phyloP scores from a whole-genome alignment of 140 eudicot species.

The Cichorium intybus region DNA sequence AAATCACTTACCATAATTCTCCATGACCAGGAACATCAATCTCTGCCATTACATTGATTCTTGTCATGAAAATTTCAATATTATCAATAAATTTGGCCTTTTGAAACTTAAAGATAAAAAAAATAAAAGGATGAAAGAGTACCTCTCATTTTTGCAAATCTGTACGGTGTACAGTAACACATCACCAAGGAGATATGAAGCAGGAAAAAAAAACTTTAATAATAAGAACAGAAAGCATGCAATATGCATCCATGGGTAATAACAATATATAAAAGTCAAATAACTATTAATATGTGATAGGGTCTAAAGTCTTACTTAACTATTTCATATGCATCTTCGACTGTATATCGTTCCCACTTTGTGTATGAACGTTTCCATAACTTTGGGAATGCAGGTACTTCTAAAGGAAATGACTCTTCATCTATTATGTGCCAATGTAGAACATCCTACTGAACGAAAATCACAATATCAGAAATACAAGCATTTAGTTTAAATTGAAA shows the following conservation, averaged over 20 bases:
- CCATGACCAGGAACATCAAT: no score
- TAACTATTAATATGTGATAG: not conserved
- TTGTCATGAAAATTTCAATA: no score
- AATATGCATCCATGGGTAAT: no score
- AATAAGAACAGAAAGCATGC: not conserved
- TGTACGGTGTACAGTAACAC: no score
- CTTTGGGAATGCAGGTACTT: conserved; percentile 81
- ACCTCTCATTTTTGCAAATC: no score
- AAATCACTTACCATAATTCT: no score
- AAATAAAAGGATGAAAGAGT: no score
- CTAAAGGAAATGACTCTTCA: conserved; percentile 91
- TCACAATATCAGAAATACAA: conserved; percentile 30
- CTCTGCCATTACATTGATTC: no score
- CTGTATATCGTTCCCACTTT: conserved; percentile 93
- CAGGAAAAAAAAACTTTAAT: conserved; percentile 32
- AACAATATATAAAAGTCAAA: no score
- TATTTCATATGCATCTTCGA: conserved; percentile 84
- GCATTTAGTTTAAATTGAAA: conserved; percentile 18
- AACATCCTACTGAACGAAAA: conserved; percentile 87
- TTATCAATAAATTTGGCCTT: no score
- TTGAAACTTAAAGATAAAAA: no score
- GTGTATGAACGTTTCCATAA: conserved; percentile 94
- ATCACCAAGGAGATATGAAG: conserved; percentile 31
- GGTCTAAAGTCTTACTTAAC: conserved; percentile 54
- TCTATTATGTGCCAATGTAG: conserved; percentile 99